Percentiles rank a stretch among this genome's conserved stretches.
These are phyloP conservation scores for Leishmania arabica DNA, from an alignment of 208 protist genomes.

Conservation along the genomic window DNA sequence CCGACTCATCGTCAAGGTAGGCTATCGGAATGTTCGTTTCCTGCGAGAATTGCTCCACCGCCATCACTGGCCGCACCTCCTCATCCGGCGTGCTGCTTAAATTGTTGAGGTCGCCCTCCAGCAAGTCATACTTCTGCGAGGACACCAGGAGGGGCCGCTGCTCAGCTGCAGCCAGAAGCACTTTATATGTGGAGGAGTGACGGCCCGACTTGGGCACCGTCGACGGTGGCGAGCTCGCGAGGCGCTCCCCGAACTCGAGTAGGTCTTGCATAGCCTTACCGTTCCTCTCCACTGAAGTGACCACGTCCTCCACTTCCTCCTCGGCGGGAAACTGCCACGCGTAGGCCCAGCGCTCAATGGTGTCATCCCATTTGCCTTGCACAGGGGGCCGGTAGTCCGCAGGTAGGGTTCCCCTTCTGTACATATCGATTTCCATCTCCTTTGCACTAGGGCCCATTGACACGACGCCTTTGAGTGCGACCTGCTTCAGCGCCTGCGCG, in stretches of 20 bases:
- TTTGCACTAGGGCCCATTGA: slow-evolving; percentile 78
- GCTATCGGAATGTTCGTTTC: slow-evolving; percentile 71
- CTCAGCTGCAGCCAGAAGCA: not conserved
- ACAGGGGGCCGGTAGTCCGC: slow-evolving; percentile 85
- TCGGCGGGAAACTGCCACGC: slow-evolving; percentile 92
- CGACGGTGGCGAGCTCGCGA: slow-evolving; percentile 53
- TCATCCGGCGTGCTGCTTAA: not conserved
- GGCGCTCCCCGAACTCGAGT: slow-evolving; percentile 64
- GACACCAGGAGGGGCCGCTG: slow-evolving; percentile 7
- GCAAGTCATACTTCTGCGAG: slow-evolving; percentile 37
- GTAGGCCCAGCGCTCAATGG: slow-evolving; percentile 91
- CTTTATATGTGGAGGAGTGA: slow-evolving; percentile 45
- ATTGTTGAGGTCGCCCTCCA: slow-evolving; percentile 42
- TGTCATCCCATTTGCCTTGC: slow-evolving; percentile 91
- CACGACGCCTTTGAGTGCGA: slow-evolving; percentile 74
- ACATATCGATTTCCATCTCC: slow-evolving; percentile 88
- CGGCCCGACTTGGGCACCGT: slow-evolving; percentile 42
- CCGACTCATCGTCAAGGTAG: slow-evolving; percentile 86
- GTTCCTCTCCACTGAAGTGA: slow-evolving; percentile 56
- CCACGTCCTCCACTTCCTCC: slow-evolving; percentile 68
- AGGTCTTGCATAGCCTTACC: slow-evolving; percentile 52
- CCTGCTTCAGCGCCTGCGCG: slow-evolving; percentile 86
- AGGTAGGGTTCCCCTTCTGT: slow-evolving; percentile 69
- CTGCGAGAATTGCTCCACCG: slow-evolving; percentile 52
- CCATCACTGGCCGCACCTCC: slow-evolving; percentile 18